Conservation (phyloP, 2,329 filamentous ascomycete genomes). For the Cladosporium austrohemisphaericum region DNA sequence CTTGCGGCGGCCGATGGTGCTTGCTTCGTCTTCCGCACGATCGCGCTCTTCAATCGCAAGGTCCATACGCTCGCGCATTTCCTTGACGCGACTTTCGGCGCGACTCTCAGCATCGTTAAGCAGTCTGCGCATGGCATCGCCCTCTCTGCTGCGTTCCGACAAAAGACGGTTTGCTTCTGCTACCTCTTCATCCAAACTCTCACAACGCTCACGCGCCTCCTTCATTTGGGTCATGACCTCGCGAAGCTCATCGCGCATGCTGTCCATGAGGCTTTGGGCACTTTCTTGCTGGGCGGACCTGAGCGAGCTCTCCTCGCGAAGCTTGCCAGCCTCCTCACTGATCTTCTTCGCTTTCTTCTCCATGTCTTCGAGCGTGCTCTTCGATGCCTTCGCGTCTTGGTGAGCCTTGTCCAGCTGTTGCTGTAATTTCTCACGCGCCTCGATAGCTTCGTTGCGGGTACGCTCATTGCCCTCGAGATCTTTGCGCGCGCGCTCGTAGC, state of each 20-base stretch:
- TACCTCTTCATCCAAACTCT: slow-evolving; percentile 87
- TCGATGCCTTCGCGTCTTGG: slow-evolving; percentile 60
- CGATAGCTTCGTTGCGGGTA: slow-evolving; percentile 73
- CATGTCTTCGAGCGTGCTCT: slow-evolving; percentile 62
- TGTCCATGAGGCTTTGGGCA: slow-evolving; percentile 79
- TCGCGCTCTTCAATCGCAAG: slow-evolving; percentile 91
- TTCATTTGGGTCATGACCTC: slow-evolving; percentile 90
- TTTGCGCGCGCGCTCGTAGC: slow-evolving; percentile 67
- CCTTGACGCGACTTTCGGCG: slow-evolving; percentile 75
- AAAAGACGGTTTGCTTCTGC: slow-evolving; percentile 82
- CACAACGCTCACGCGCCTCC: slow-evolving; percentile 75
- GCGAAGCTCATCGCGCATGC: slow-evolving; percentile 86
- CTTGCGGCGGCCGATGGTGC: slow-evolving; percentile 68
- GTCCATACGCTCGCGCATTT: slow-evolving; percentile 86
- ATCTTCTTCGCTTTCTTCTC: slow-evolving; percentile 71
- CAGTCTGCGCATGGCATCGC: slow-evolving; percentile 88
- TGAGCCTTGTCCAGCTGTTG: slow-evolving; percentile 68
- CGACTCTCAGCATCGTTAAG: slow-evolving; percentile 81
- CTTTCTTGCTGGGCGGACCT: slow-evolving; percentile 82
- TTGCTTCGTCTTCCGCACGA: slow-evolving; percentile 85
- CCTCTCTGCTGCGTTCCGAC: slow-evolving; percentile 82
- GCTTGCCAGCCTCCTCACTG: slow-evolving; percentile 60
- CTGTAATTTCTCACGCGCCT: slow-evolving; percentile 66
- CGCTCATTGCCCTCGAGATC: slow-evolving; percentile 74
- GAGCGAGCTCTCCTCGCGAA: slow-evolving; percentile 77